phyloP scores from a whole-genome alignment of 306 rosid genomes.

The Trifolium repens region DNA sequence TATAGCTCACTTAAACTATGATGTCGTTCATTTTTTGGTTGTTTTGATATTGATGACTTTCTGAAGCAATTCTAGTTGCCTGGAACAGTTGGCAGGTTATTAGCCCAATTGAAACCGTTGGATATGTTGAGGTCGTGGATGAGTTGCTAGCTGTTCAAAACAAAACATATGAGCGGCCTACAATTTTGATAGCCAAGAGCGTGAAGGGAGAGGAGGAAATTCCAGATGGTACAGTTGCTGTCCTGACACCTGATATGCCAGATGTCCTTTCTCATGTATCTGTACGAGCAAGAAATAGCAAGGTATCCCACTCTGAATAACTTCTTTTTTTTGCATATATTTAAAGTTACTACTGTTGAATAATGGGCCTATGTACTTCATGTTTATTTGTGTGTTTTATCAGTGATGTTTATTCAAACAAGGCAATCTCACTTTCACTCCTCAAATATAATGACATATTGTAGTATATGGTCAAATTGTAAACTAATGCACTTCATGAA shows the following conservation, averaged over 20 bases:
- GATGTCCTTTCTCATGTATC: slow-evolving; percentile 98
- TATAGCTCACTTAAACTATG: slow-evolving; percentile 25
- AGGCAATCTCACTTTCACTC: not conserved
- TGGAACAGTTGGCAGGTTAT: slow-evolving; percentile 97
- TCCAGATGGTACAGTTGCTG: slow-evolving; percentile 98
- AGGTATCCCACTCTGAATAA: slow-evolving; percentile 53
- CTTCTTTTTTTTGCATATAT: slow-evolving; percentile 33
- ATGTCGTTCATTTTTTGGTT: slow-evolving; percentile 18
- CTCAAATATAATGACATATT: slow-evolving; percentile 11
- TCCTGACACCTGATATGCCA: slow-evolving; percentile 98
- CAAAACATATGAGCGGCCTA: slow-evolving; percentile 77
- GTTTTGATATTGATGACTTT: slow-evolving; percentile 38
- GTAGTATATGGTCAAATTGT: slow-evolving; percentile 23
- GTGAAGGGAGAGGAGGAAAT: slow-evolving; percentile 99
- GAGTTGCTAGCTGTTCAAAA: slow-evolving; percentile 94
- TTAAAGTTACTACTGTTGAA: slow-evolving; percentile 30
- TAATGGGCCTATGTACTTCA: slow-evolving; percentile 20
- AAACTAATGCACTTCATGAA: slow-evolving; percentile 26
- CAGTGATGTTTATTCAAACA: slow-evolving; percentile 4
- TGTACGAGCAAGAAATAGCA: slow-evolving; percentile 98
- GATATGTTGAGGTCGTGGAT: slow-evolving; percentile 87
- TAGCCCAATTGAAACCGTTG: slow-evolving; percentile 88
- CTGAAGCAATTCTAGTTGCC: slow-evolving; percentile 47
- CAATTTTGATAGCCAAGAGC: slow-evolving; percentile 83
- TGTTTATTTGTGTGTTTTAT: slow-evolving; percentile 30